Evolutionary conservation across 2,329 filamentous ascomycete species (phyloP), one percentile per base, ranked within the genome.

Genomic region (Sclerotiophoma versabilis): DNA sequence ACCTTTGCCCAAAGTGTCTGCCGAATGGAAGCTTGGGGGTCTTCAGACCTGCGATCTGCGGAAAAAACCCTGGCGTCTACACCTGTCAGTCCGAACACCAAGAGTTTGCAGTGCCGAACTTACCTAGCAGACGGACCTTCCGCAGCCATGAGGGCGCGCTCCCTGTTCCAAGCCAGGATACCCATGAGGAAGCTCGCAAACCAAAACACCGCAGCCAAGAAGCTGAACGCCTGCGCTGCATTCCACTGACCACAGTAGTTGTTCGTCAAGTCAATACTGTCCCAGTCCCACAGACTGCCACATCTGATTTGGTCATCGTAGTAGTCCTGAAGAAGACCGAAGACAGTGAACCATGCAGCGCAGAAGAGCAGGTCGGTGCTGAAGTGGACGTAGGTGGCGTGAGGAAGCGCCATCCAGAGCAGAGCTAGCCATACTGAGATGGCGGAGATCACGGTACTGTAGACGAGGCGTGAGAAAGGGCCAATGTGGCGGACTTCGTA

Each of bases 151-250:
- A 38, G 15, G 12, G 23, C 2, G 1, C 46, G 26, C 5, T 27
- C 38, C 19, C 30, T 23, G 22, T 26, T 43, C 51, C 51, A 54
- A 17, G 32, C 38, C 33, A 54, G 25, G 20, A 54, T 38, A 77
- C 51, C 44, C 7, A 54, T 20, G 11, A 54, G 25, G 33, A 54
- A 49, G 9, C 51, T 54, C 19, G 45, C 83, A 37, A 91, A 81
- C 88, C 88, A 92, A 68, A 87, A 80, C 62, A 90, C 81, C 37
- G 87, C 89, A 2, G 85, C 87, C 51, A 92, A 75, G 75, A 92
- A 92, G 49, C 80, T 76, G 66, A 92, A 91, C 9, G 88, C 88
- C 65, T 90, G 83, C 55, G 84, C 80, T 22, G 89, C 84, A 76
- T 89, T 91, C 83, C 85, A 90, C 62, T 84, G 83, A 50, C 83